Evolutionary conservation across 306 rosid species (phyloP).

Genomic region (Malus orientalis): DNA sequence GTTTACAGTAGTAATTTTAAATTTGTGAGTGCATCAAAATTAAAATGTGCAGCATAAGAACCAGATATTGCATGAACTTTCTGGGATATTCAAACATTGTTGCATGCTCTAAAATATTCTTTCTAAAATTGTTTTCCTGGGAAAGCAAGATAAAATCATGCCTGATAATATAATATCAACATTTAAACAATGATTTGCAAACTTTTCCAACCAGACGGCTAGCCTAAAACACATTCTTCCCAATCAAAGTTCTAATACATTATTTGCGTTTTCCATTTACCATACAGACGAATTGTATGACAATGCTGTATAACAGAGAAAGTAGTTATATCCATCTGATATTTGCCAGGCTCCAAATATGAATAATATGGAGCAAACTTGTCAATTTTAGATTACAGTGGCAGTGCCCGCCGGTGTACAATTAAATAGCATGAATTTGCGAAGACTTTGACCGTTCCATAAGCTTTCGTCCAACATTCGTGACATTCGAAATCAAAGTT

Average conservation of each 20-base stretch:
- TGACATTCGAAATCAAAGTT: background rate
- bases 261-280: background rate
- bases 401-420: background rate
- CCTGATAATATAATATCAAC: background rate
- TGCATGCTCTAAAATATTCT: background rate
- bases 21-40: background rate
- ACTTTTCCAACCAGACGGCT: background rate
- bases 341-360: background rate
- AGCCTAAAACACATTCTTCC: background rate
- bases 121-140: background rate
- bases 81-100: background rate
- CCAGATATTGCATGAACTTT: background rate
- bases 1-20: background rate
- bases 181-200: background rate
- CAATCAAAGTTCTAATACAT: background rate
- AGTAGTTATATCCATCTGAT: background rate
- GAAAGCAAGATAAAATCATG: background rate
- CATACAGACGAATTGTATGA: background rate
- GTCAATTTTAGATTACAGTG: background rate
- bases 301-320: background rate
- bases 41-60: background rate
- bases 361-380: background rate
- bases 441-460: background rate
- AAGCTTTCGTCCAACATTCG: background rate
- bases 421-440: background rate